Evolutionary conservation across 768 basidiomycete species (phyloP).

Genomic region (Candolleomyces aberdarensis): DNA sequence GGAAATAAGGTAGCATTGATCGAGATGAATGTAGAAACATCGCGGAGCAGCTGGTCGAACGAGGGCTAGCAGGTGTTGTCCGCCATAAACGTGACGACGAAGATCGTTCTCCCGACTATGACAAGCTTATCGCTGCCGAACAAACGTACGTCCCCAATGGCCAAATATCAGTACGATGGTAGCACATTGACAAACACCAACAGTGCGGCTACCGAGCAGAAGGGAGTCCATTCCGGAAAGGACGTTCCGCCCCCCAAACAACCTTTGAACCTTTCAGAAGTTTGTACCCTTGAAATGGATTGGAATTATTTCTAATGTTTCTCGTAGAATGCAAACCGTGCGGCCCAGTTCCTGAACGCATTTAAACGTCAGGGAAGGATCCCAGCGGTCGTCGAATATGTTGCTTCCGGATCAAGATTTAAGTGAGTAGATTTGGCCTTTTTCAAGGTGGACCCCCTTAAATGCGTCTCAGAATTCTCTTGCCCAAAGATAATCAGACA

Average conservation of each 20-base stretch:
- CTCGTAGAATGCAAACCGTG: conserved; percentile 61
- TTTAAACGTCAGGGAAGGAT: conserved; percentile 89
- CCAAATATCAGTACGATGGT: background rate
- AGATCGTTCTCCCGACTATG: conserved; percentile 92
- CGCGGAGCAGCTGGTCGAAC: conserved; percentile 90
- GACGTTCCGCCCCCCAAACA: conserved; percentile 76
- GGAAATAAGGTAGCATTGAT: conserved; percentile 1
- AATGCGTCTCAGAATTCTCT: conserved; percentile 52
- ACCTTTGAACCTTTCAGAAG: conserved; percentile 92
- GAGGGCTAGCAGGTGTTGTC: conserved; percentile 85
- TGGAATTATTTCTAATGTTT: background rate
- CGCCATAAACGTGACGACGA: conserved; percentile 95
- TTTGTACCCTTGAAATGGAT: conserved; percentile 22
- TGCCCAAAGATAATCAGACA: conserved; percentile 91
- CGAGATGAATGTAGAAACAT: conserved; percentile 58
- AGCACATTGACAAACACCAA: background rate
- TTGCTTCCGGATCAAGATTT: conserved; percentile 92
- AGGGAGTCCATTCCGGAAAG: conserved; percentile 92
- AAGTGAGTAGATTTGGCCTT: conserved; percentile 50
- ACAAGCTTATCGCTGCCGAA: conserved; percentile 94
- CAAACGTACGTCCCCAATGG: conserved; percentile 59
- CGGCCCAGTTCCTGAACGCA: conserved; percentile 81
- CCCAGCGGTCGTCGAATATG: conserved; percentile 87
- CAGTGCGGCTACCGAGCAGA: conserved; percentile 73
- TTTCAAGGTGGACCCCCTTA: background rate